These are phyloP conservation scores for Capsicum baccatum DNA, from an alignment of 257 asterid genomes.

Conservation along the genomic window DNA sequence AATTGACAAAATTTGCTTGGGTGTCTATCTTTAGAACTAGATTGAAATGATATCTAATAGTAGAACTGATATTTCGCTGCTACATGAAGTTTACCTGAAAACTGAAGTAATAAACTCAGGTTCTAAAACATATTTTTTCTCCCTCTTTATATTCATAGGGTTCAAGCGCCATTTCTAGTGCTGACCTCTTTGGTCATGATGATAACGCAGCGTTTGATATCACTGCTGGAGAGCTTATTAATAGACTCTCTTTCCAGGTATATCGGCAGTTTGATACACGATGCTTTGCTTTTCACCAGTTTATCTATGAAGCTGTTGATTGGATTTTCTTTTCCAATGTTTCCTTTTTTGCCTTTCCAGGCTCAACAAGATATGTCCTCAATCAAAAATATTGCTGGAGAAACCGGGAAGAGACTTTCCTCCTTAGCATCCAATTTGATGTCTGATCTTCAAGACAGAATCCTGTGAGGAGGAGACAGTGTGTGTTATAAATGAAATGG, in stretches of 20 bases:
- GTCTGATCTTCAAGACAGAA: conserved; percentile 93
- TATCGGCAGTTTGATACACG: background rate
- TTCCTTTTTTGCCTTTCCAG: conserved; percentile 42
- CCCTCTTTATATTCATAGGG: conserved; percentile 52
- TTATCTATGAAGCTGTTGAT: background rate
- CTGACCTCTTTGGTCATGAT: conserved; percentile 81
- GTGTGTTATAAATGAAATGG: conserved; percentile 29
- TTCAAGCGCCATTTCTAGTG: conserved; percentile 90
- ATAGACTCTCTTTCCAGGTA: conserved; percentile 96
- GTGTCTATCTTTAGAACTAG: background rate
- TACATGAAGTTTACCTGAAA: background rate
- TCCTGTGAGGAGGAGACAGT: conserved; percentile 51
- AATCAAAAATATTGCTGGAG: conserved; percentile 91
- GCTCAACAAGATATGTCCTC: conserved; percentile 97
- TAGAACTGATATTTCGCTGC: background rate
- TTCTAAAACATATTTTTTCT: background rate
- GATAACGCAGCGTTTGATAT: conserved; percentile 53
- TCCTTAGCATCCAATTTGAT: conserved; percentile 74
- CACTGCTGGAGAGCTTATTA: conserved; percentile 80
- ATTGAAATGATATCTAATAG: background rate
- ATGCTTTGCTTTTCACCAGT: background rate
- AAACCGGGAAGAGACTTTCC: conserved; percentile 89
- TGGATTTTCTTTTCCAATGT: background rate
- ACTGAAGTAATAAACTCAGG: conserved; percentile 6
- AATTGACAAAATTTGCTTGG: conserved; percentile 19